Base-by-base conservation (phyloP, 305 asterid genomes). In the Fraxinus platypoda region DNA sequence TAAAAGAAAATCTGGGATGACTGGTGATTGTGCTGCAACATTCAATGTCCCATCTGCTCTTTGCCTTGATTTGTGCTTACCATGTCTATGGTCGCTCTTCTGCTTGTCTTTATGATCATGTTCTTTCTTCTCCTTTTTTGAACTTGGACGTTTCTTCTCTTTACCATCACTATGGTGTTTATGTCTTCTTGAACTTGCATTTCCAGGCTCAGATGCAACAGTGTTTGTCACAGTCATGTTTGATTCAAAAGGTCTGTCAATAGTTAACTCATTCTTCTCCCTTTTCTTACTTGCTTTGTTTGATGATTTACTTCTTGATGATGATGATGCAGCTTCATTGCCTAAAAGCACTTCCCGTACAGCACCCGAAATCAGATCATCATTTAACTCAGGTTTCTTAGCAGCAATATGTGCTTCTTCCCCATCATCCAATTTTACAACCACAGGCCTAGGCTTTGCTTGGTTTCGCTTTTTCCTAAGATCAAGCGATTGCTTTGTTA, bases 1-100 rank as follows among this genome's bases (percentile, higher is more conserved):
- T 78, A 95, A 88, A 64, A 95, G 98, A 91, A 94, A 95, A 89
- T 95, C 98, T 33, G 97, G 98, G 80, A 94, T 89, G 9, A 93
- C 98, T 4, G 93, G 85, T 54, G 95, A 86, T 79, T 91, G 91
- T 73, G 90, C 91, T 78, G 85, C 88, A 74, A 88, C 83, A 80
- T 79, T 46, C 38, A 81, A 81, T 64, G 85, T 57, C 81, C 83
- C 90, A 31, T 92, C 94, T 70, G 93, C 90, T 89, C 90, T 90
- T 41, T 85, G 95, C 75, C 92, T 83, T 21, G 94, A 88, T 88
- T 87, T 94, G 82, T 88, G 95, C 92, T 84, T 91, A 70, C 89
- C 87, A 83, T 87, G 91, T 71, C 82, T 79, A 66, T 83, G 81
- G 70, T 88, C 91, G 33, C 89, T 88, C 88, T 88, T 94, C 64